Evolutionary conservation across 2,329 filamentous ascomycete species (phyloP), one percentile per base, ranked within the genome.

Genomic region (Pseudohalonectria lignicola): DNA sequence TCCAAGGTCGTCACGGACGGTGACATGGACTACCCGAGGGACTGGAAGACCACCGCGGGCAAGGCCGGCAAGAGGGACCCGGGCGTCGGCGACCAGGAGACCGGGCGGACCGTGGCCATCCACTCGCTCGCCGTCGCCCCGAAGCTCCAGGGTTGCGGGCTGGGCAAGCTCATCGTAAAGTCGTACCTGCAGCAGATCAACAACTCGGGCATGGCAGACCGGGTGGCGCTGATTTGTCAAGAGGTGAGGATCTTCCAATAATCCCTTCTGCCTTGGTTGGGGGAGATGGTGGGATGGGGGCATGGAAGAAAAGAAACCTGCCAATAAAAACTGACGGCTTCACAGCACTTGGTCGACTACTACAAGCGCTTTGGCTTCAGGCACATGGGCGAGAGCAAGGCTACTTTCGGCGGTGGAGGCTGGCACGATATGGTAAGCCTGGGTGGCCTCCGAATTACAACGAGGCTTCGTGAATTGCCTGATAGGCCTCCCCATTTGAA

Each of bases 71-170:
- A 66, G 34, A 56, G 60, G 34, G 19, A 20, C 7, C 64, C 69
- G 26, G 53, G 57, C 2, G 52, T 76, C 9, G 86, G 86, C 23
- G 85, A 94, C 57, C 74, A 82, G 48, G 76, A 86, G 41, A 63
- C 66, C 13, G 86, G 86, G 29, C 63, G 76, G 31, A 93, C 85
- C 0, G 70, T 94, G 39, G 85, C 78, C 39, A 62, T 94, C 36
- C 88, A 95, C 59, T 90, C 84, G 1, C 68, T 95, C 5, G 85
- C 83, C 15, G 79, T 94, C 5, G 67, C 82, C 39, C 86, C 85
- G 1, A 74, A 79, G 42, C 76, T 86, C 40, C 85, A 92, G 46
- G 69, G 75, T 25, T 76, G 78, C 41, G 82, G 85, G 1, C 65
- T 94, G 3, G 88, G 84, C 13, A 77, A 73, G 45, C 76, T 80